Percentiles rank a stretch among this genome's conserved stretches.
Conservation (phyloP, 1,284 basidiomycete genomes). For the Ceratobasidium sp. region DNA sequence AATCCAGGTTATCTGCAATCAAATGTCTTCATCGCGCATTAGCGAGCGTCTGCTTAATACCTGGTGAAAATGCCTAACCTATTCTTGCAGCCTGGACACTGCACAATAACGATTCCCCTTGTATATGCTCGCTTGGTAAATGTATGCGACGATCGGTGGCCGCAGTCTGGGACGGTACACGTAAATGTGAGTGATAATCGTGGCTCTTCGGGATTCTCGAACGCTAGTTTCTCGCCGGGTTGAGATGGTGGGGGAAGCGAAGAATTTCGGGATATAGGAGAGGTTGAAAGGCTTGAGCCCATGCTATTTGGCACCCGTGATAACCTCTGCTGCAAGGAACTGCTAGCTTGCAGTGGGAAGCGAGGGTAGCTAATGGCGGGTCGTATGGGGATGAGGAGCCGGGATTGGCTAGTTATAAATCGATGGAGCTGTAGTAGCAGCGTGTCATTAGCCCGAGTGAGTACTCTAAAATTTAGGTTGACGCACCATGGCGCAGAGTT, state of each 20-base stretch:
- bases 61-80: slow-evolving; percentile 62
- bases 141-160: slow-evolving; percentile 86
- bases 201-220: slow-evolving; percentile 60
- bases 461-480: too few species aligned
- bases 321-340: slow-evolving; percentile 16
- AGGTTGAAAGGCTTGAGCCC: slow-evolving; percentile 2
- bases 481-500: slow-evolving; percentile 8
- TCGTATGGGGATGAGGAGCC: slow-evolving; percentile 20
- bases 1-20: slow-evolving; percentile 92
- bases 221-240: slow-evolving; percentile 18
- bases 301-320: neutral
- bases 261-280: neutral
- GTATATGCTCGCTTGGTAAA: slow-evolving; percentile 89
- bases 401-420: slow-evolving; percentile 27
- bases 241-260: slow-evolving; percentile 5
- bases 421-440: neutral
- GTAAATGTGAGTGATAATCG: slow-evolving; percentile 85
- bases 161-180: slow-evolving; percentile 84
- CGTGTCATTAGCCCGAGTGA: neutral
- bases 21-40: slow-evolving; percentile 68
- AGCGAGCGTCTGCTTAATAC: neutral
- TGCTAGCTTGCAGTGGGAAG: slow-evolving; percentile 38
- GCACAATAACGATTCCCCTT: slow-evolving; percentile 89
- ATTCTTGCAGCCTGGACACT: slow-evolving; percentile 93
- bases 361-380: slow-evolving; percentile 9